Percentiles rank a stretch among this genome's conserved stretches.
Evolutionary conservation across 2,329 filamentous ascomycete genomes (phyloP).

Genomic region (Emmonsiellopsis sp.): DNA sequence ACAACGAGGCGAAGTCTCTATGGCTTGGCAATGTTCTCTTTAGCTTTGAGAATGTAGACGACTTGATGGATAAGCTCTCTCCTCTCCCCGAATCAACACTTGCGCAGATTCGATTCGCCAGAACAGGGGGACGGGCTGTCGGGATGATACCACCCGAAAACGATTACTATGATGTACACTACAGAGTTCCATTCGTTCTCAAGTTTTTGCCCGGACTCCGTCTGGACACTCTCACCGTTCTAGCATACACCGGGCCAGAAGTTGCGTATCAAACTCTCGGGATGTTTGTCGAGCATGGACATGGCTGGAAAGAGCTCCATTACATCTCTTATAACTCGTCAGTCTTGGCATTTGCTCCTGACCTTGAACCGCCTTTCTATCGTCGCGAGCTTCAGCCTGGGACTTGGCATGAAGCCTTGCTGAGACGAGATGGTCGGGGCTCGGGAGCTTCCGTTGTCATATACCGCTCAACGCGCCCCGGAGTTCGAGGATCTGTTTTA

Average conservation of each 20-base stretch:
- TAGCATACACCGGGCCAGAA: slow-evolving; percentile 2
- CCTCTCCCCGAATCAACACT: slow-evolving; percentile 6
- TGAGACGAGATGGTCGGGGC: slow-evolving; percentile 8
- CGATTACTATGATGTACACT: slow-evolving; percentile 7
- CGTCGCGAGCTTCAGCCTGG: slow-evolving; percentile 10
- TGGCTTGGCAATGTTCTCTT: slow-evolving; percentile 10
- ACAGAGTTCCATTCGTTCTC: slow-evolving; percentile 10
- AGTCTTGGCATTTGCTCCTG: slow-evolving; percentile 6
- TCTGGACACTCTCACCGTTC: slow-evolving; percentile 12
- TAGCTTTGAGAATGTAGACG: slow-evolving; percentile 6
- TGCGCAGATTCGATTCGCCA: slow-evolving; percentile 11
- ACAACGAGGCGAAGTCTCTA: slow-evolving; percentile 7
- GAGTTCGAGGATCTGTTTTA: slow-evolving; percentile 2
- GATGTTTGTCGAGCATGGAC: slow-evolving; percentile 11
- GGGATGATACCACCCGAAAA: not conserved
- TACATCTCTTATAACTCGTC: slow-evolving; percentile 12
- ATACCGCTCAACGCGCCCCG: slow-evolving; percentile 10
- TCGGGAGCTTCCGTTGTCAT: slow-evolving; percentile 12
- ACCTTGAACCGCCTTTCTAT: not conserved
- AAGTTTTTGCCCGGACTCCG: slow-evolving; percentile 12
- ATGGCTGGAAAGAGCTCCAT: slow-evolving; percentile 13
- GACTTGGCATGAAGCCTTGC: slow-evolving; percentile 10
- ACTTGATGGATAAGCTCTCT: slow-evolving; percentile 11
- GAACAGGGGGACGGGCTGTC: slow-evolving; percentile 3
- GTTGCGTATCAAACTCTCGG: slow-evolving; percentile 11